Percentiles rank a stretch among this genome's conserved stretches.
These are phyloP conservation scores for Fusarium circinatum DNA, from an alignment of 2,329 filamentous ascomycete species.

Conservation along the genomic window DNA sequence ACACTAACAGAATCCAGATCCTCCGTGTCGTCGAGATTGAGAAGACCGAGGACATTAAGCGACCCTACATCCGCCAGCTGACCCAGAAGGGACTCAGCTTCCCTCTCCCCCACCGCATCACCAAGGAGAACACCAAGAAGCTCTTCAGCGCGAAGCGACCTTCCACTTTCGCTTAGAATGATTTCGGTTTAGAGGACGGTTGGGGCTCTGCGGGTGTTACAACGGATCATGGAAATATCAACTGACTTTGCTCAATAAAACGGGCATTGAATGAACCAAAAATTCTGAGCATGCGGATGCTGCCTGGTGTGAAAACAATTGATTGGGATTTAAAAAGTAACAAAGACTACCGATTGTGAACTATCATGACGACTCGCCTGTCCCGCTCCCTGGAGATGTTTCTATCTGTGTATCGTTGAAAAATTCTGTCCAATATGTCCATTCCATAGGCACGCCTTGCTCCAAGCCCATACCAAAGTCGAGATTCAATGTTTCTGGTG, in stretches of 20 bases:
- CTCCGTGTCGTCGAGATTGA: conserved; percentile 98
- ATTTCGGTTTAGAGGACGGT: conserved; percentile 62
- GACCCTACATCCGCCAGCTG: conserved; percentile 99
- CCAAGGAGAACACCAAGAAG: conserved; percentile 86
- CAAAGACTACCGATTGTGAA: conserved; percentile 37
- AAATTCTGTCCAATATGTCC: conserved; percentile 58
- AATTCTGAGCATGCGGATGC: conserved; percentile 44
- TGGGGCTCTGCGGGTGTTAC: conserved; percentile 70
- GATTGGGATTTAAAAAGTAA: conserved; percentile 43
- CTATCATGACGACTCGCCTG: conserved; percentile 33
- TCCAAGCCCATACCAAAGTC: conserved; percentile 37
- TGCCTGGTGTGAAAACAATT: conserved; percentile 45
- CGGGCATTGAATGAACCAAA: conserved; percentile 59
- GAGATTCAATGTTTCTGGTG: conserved; percentile 41
- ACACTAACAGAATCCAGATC: conserved; percentile 68
- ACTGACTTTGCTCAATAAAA: conserved; percentile 64
- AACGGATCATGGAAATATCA: conserved; percentile 69
- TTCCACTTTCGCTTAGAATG: conserved; percentile 93
- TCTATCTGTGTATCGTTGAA: conserved; percentile 53
- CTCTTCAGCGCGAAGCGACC: conserved; percentile 93
- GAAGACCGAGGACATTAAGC: conserved; percentile 93
- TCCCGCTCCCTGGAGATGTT: conserved; percentile 44
- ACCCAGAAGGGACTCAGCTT: conserved; percentile 94
- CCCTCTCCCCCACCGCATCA: conserved; percentile 96
- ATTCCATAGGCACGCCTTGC: conserved; percentile 38